phyloP scores from a whole-genome alignment of 352 stramenopile genomes.

The Phytophthora boehmeriae region DNA sequence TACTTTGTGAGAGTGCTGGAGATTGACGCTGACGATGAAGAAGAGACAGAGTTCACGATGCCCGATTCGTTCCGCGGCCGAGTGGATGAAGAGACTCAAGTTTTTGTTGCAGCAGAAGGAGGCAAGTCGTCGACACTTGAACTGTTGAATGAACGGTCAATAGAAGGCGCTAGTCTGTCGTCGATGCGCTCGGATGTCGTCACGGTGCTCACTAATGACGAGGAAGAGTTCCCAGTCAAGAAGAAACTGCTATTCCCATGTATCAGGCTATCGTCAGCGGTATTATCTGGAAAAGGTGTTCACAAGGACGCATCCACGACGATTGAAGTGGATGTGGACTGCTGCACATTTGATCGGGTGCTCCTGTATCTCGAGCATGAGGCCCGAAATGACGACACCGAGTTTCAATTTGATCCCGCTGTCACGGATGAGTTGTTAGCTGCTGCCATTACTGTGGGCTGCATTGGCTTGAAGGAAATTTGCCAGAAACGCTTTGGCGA shows the following conservation, averaged over 20 bases:
- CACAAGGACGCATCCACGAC: slow-evolving; percentile 72
- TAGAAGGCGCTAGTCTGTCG: slow-evolving; percentile 33
- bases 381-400: slow-evolving; percentile 58
- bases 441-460: slow-evolving; percentile 72
- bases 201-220: slow-evolving; percentile 79
- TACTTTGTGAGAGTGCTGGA: slow-evolving; percentile 81
- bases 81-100: slow-evolving; percentile 62
- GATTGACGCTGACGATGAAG: slow-evolving; percentile 70
- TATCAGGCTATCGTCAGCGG: slow-evolving; percentile 85
- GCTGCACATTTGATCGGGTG: slow-evolving; percentile 89
- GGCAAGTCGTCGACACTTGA: slow-evolving; percentile 35
- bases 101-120: slow-evolving; percentile 68
- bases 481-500: slow-evolving; percentile 75
- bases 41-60: slow-evolving; percentile 87
- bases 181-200: slow-evolving; percentile 76
- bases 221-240: slow-evolving; percentile 90
- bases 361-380: slow-evolving; percentile 89
- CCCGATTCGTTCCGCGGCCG: slow-evolving; percentile 77
- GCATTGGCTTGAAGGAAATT: slow-evolving; percentile 76
- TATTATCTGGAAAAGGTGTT: slow-evolving; percentile 72
- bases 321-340: slow-evolving; percentile 84
- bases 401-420: slow-evolving; percentile 84
- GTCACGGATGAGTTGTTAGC: slow-evolving; percentile 75
- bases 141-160: slow-evolving; percentile 41
- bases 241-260: slow-evolving; percentile 90